Conservation (phyloP, 2,329 filamentous ascomycete species). For the Penicillium sp. region DNA sequence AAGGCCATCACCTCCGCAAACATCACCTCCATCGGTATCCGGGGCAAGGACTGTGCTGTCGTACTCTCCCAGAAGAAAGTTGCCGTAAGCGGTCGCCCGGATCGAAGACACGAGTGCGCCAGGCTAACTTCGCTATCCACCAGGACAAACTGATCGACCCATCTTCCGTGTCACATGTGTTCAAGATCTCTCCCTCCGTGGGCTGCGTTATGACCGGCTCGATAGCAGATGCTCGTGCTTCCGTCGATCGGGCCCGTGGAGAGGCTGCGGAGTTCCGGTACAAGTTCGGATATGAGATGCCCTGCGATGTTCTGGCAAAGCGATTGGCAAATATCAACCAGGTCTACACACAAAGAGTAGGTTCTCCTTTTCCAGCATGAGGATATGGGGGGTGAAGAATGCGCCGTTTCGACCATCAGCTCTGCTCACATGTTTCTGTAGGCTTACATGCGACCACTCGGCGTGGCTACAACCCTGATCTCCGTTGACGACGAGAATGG, state of each 20-base stretch:
- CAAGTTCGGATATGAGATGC: slow-evolving; percentile 99
- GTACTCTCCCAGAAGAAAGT: slow-evolving; percentile 99
- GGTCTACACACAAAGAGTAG: slow-evolving; percentile 94
- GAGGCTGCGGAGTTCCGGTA: slow-evolving; percentile 98
- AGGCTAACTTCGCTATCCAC: slow-evolving; percentile 13
- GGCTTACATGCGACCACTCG: slow-evolving; percentile 97
- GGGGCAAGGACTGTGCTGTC: slow-evolving; percentile 95
- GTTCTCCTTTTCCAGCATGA: slow-evolving; percentile 22
- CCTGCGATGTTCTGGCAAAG: slow-evolving; percentile 93
- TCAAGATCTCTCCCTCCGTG: slow-evolving; percentile 91
- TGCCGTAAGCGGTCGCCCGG: slow-evolving; percentile 61
- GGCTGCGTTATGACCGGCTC: slow-evolving; percentile 98
- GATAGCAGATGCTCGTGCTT: slow-evolving; percentile 92
- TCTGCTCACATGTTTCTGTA: slow-evolving; percentile 30
- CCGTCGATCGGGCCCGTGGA: slow-evolving; percentile 83
- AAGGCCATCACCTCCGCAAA: slow-evolving; percentile 99
- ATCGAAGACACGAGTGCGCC: slow-evolving; percentile 1
- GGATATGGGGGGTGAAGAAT: neutral
- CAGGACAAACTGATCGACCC: slow-evolving; percentile 99
- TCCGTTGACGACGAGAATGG: slow-evolving; percentile 88
- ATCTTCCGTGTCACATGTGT: slow-evolving; percentile 93
- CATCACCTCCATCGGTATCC: slow-evolving; percentile 94
- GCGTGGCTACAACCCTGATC: slow-evolving; percentile 91
- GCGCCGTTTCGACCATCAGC: neutral
- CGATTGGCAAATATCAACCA: slow-evolving; percentile 98